These are phyloP conservation scores for Mycocentrospora acerina DNA, from an alignment of 2,329 filamentous ascomycete genomes.

Conservation along the genomic window DNA sequence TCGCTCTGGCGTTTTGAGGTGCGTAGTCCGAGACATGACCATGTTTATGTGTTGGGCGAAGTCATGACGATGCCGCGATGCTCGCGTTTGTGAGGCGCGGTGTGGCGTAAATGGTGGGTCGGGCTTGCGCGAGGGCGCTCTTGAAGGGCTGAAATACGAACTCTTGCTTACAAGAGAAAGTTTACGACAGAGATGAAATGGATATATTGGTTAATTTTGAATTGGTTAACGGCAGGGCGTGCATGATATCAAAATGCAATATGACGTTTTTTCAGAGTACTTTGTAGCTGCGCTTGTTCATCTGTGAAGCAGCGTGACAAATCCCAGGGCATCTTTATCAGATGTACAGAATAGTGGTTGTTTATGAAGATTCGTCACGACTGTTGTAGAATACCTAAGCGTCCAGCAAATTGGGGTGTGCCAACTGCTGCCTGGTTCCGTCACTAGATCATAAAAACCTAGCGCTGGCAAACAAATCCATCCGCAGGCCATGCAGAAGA, in stretches of 20 bases:
- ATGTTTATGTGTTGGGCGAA: constrained; percentile 14
- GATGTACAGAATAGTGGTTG: background rate
- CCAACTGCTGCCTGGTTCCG: constrained; percentile 8
- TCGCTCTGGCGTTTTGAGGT: no score
- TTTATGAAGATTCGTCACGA: constrained; percentile 3
- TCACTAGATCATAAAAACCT: constrained; percentile 7
- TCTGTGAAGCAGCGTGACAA: no score
- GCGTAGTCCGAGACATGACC: constrained; percentile 10
- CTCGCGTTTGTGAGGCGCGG: constrained; percentile 18
- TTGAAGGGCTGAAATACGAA: constrained; percentile 11
- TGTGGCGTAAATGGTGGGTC: constrained; percentile 15
- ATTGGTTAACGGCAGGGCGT: constrained; percentile 1
- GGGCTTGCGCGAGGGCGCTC: constrained; percentile 14
- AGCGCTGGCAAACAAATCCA: constrained; percentile 5
- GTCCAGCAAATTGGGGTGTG: constrained; percentile 3
- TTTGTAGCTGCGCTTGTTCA: no score
- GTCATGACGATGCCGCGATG: constrained; percentile 23
- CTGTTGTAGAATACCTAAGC: constrained; percentile 8
- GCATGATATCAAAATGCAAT: background rate
- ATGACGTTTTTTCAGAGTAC: background rate
- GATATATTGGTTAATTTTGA: background rate
- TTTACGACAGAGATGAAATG: background rate
- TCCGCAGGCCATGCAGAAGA: constrained; percentile 31
- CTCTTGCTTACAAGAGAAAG: constrained; percentile 8
- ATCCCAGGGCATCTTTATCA: no score